Evolutionary conservation across 495 filamentous ascomycete genomes (phyloP), one percentile per base, ranked within the genome.

Genomic region (Hyaloscypha finlandica): DNA sequence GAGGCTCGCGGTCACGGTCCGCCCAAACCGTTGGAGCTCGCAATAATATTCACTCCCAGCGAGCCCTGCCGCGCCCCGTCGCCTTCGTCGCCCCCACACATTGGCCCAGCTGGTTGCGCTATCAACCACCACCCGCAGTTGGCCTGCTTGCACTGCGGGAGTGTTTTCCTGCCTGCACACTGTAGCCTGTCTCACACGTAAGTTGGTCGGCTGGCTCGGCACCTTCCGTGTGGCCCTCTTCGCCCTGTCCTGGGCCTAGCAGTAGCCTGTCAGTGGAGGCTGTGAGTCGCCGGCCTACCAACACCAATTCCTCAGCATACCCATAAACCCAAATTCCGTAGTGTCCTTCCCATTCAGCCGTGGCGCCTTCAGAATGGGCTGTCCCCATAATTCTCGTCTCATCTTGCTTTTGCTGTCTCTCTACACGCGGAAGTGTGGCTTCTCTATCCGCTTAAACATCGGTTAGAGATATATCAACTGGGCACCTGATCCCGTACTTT

Each of bases 361-460:
- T 63, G 52, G 57, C 52, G 29, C 39, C 31, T 39, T 51, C 11
- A 58, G 60, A 48, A 69, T 60, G 63, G 20, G n/a, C 35, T 53
- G 42, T 52, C 31, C 59, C 71, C 65, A 58, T 37, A 37, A 37
- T 66, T 52, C 60, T 60, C 51, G 55, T 73, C 57, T 60, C 61
- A 60, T 68, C 51, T 57, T 63, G 30, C 54, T 32, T 59, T 65
- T 45, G 37, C 60, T 64, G 12, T 20, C 30, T 63, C 30, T 57
- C 42, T 53, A 68, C 55, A 56, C 53, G 45, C 66, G 63, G 69
- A 68, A 55, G 51, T 60, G 61, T 57, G 64, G 57, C 64, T 31
- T 65, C 32, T 73, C 65, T 68, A 73, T 60, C 71, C 71, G 71
- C 54, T 30, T 68, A 62, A 68, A 65, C 37, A 45, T 68, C 59